Evolutionary conservation across 2,329 filamentous ascomycete genomes (phyloP).

Genomic region (Aureobasidium namibiae): DNA sequence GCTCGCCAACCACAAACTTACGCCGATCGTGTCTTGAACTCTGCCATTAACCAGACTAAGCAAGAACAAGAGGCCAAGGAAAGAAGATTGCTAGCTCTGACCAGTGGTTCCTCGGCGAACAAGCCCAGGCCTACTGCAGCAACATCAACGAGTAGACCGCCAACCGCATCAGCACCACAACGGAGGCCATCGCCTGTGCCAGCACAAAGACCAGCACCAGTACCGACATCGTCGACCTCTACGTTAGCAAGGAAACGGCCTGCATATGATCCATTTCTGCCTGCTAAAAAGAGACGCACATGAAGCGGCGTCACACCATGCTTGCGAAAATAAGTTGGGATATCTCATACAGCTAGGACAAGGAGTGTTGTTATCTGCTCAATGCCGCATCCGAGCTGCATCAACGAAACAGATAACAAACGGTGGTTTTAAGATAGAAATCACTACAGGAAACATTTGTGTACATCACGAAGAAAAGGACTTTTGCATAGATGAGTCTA

Average conservation of each 20-base stretch:
- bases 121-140: neutral
- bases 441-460: too few relatives aligned
- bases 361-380: too few relatives aligned
- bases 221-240: constrained; percentile 22
- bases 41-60: neutral
- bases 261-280: constrained; percentile 14
- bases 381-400: too few relatives aligned
- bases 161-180: constrained; percentile 5
- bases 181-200: neutral
- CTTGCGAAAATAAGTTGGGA: neutral
- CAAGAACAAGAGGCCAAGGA: constrained; percentile 11
- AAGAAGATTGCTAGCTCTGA: constrained; percentile 2
- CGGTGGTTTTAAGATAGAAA: too few relatives aligned
- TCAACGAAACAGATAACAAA: too few relatives aligned
- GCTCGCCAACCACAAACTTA: neutral
- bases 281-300: constrained; percentile 13
- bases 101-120: neutral
- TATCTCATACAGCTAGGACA: neutral
- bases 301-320: neutral
- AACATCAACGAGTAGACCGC: neutral
- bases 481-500: neutral
- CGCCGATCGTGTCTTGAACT: neutral
- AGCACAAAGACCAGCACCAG: neutral
- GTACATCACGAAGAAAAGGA: neutral
- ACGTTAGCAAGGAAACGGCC: constrained; percentile 10